phyloP scores from a whole-genome alignment of 2,329 filamentous ascomycete genomes.

The Cercospora janseana region DNA sequence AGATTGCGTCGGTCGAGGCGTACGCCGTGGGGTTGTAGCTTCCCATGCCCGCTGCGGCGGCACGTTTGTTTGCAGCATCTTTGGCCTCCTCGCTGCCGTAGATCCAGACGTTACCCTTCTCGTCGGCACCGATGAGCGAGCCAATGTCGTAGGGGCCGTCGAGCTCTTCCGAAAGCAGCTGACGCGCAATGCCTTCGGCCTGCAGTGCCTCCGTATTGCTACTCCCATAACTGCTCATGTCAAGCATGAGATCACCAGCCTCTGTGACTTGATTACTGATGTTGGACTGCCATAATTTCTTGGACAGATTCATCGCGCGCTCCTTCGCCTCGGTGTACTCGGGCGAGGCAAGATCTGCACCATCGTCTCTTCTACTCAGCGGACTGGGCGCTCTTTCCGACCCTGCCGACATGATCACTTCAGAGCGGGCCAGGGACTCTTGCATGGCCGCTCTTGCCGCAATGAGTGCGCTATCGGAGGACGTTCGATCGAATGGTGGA shows the following conservation, averaged over 20 bases:
- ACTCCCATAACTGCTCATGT: conserved; percentile 96
- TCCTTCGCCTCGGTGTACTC: conserved; percentile 73
- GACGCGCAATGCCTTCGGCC: conserved; percentile 88
- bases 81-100: conserved; percentile 98
- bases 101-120: conserved; percentile 97
- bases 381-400: conserved; percentile 28
- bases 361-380: conserved; percentile 16
- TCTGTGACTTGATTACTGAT: conserved; percentile 93
- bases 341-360: conserved; percentile 65
- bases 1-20: conserved; percentile 73
- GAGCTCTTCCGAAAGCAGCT: conserved; percentile 87
- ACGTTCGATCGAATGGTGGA: conserved; percentile 45
- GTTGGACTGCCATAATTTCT: conserved; percentile 83
- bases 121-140: conserved; percentile 89
- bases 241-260: conserved; percentile 90
- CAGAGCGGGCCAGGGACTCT: conserved; percentile 34
- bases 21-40: conserved; percentile 53
- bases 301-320: conserved; percentile 78
- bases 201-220: conserved; percentile 88
- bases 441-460: conserved; percentile 43
- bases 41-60: conserved; percentile 44
- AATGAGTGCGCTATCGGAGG: conserved; percentile 56
- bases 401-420: conserved; percentile 22
- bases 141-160: conserved; percentile 96
- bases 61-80: conserved; percentile 72